phyloP scores from a whole-genome alignment of 2,329 filamentous ascomycete genomes.

The Microcyclospora tardicrescens region DNA sequence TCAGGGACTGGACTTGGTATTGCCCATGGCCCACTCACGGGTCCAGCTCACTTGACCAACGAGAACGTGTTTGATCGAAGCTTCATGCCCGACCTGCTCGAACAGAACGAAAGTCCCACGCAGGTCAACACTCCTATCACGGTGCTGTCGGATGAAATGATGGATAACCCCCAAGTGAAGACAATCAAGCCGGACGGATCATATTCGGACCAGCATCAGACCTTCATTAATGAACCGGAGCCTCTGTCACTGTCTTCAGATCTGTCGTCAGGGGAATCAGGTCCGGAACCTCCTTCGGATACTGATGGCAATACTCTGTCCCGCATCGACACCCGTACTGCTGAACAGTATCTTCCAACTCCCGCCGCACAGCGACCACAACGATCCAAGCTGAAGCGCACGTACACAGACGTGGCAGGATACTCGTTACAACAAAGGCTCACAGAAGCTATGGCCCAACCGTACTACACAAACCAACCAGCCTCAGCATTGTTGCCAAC shows the following conservation, averaged over 20 bases:
- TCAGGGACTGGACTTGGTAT: conserved; percentile 3
- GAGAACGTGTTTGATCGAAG: conserved; percentile 77
- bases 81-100: conserved; percentile 39
- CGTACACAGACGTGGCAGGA: conserved; percentile 70
- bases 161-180: neutral
- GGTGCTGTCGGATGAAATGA: neutral
- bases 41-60: conserved; percentile 58
- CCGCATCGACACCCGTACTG: too few species aligned
- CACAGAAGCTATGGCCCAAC: conserved; percentile 71
- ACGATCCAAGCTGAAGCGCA: conserved; percentile 53
- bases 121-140: conserved; percentile 16
- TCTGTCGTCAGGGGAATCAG: neutral
- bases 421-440: conserved; percentile 69
- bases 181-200: neutral
- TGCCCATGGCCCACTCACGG: conserved; percentile 55
- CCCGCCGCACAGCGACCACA: conserved; percentile 31
- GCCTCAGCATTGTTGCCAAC: conserved; percentile 25
- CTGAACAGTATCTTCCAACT: neutral
- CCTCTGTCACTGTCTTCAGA: neutral
- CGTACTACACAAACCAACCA: conserved; percentile 52
- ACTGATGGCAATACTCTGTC: too few species aligned
- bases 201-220: too few species aligned
- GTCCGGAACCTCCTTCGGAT: neutral
- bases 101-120: conserved; percentile 28
- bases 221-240: neutral